phyloP scores from a whole-genome alignment of 164 flowering plant genomes.

The Kalanchoe fedtschenkoi region DNA sequence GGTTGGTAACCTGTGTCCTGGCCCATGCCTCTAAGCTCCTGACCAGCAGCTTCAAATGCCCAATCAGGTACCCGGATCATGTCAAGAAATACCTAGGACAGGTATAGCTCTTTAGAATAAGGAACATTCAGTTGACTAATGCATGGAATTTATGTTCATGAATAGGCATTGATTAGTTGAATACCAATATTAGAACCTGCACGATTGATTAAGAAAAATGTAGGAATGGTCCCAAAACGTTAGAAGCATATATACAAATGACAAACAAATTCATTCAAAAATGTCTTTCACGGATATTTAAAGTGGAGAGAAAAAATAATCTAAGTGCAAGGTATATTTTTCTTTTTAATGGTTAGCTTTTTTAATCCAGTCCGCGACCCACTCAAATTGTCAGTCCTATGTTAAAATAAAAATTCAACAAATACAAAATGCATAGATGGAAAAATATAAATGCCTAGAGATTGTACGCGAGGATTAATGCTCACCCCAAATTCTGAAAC shows the following conservation, averaged over 20 bases:
- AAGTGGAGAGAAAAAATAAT: too few relatives aligned
- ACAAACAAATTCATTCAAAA: too few relatives aligned
- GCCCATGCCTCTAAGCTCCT: slow-evolving; percentile 91
- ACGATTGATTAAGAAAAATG: background rate
- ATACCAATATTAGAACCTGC: background rate
- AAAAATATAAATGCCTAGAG: background rate
- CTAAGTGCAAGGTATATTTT: too few relatives aligned
- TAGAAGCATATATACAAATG: background rate
- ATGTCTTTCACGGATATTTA: too few relatives aligned
- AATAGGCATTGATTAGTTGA: background rate
- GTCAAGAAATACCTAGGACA: slow-evolving; percentile 70
- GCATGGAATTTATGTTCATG: background rate
- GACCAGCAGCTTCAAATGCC: slow-evolving; percentile 99
- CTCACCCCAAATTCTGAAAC: slow-evolving; percentile 88
- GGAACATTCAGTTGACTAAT: background rate
- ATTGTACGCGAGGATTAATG: slow-evolving; percentile 4
- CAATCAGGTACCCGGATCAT: slow-evolving; percentile 93
- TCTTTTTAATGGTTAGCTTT: too few relatives aligned
- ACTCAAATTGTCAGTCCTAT: background rate
- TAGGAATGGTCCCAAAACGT: background rate
- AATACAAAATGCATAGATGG: background rate
- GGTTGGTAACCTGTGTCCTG: slow-evolving; percentile 91
- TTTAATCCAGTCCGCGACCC: too few relatives aligned
- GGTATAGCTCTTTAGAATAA: background rate
- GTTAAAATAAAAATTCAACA: background rate